These are phyloP conservation scores for Boletus albobrunnescens DNA, from an alignment of 1,284 basidiomycete species.

Conservation along the genomic window DNA sequence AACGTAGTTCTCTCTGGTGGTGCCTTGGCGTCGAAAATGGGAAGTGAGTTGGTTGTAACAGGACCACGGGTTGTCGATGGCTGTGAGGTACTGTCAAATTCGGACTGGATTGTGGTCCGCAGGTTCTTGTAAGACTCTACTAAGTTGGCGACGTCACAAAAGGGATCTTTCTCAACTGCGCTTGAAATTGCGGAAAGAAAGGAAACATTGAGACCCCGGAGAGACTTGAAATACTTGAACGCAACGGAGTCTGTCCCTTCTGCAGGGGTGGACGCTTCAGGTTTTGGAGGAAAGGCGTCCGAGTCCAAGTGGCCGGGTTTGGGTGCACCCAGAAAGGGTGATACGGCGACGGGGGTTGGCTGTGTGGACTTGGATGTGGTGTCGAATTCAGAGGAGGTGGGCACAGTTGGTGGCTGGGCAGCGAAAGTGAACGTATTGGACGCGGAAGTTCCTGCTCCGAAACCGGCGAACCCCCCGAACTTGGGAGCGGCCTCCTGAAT, in stretches of 20 bases:
- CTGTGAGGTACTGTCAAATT: constrained; percentile 42
- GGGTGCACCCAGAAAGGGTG: constrained; percentile 12
- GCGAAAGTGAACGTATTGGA: constrained; percentile 36
- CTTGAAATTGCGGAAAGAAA: constrained; percentile 61
- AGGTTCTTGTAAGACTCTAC: constrained; percentile 64
- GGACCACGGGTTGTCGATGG: constrained; percentile 2
- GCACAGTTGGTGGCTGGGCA: constrained; percentile 15
- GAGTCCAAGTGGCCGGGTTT: constrained; percentile 2
- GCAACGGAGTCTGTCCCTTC: constrained; percentile 38
- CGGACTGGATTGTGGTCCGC: constrained; percentile 54
- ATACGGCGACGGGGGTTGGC: constrained; percentile 16
- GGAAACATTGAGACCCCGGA: constrained; percentile 79
- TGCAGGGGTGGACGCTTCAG: constrained; percentile 9
- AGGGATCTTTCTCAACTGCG: constrained; percentile 70
- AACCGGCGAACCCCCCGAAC: constrained; percentile 47
- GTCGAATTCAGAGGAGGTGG: constrained; percentile 29
- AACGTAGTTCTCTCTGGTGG: constrained; percentile 23
- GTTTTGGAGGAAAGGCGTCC: constrained; percentile 11
- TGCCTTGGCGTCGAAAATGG: constrained; percentile 8
- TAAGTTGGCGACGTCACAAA: constrained; percentile 61
- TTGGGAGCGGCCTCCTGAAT: constrained; percentile 33
- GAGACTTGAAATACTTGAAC: constrained; percentile 62
- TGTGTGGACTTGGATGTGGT: constrained; percentile 5
- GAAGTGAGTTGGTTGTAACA: constrained; percentile 9
- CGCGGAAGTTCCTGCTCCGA: constrained; percentile 35